A percentile compares a stretch with the other conserved stretches of the same genome.
Evolutionary conservation across 176 grass and related monocot genomes (phyloP).

Genomic region (Metroxylon sagu): DNA sequence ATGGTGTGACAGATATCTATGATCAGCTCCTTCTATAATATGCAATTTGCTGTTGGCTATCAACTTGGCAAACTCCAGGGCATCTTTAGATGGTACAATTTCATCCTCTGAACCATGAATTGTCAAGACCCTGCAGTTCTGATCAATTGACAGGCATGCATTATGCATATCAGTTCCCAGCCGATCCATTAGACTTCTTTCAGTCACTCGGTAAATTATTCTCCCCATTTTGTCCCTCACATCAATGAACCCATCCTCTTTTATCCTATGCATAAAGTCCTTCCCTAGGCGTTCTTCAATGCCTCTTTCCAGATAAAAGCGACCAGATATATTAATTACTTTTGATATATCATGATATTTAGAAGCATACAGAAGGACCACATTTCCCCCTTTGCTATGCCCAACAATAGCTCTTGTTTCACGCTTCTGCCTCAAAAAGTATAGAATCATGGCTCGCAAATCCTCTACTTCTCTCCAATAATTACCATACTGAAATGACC

Average conservation of each 20-base stretch:
- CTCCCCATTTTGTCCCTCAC: constrained; percentile 42
- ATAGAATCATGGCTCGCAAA: constrained; percentile 36
- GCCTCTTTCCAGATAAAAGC: constrained; percentile 58
- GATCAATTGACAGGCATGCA: constrained; percentile 44
- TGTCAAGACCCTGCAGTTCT: constrained; percentile 68
- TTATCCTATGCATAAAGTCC: constrained; percentile 64
- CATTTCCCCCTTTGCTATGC: constrained; percentile 82
- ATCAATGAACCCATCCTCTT: constrained; percentile 51
- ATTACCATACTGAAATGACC: constrained; percentile 78
- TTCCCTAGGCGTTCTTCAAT: constrained; percentile 50
- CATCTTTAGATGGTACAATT: constrained; percentile 52
- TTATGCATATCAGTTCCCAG: constrained; percentile 60
- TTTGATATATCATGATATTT: constrained; percentile 43
- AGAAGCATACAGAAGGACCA: constrained; percentile 67
- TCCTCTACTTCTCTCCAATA: constrained; percentile 76
- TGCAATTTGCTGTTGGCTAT: constrained; percentile 57
- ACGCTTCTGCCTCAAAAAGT: constrained; percentile 42
- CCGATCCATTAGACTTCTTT: constrained; percentile 73
- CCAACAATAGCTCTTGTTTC: constrained; percentile 45
- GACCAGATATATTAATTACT: constrained; percentile 64
- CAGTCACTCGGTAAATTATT: constrained; percentile 47
- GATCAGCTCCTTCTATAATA: constrained; percentile 62
- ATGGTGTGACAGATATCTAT: constrained; percentile 50
- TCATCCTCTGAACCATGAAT: constrained; percentile 74
- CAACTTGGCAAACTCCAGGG: constrained; percentile 64